Conservation (phyloP, 1,139 yeast species). For the Pichia terricola region DNA sequence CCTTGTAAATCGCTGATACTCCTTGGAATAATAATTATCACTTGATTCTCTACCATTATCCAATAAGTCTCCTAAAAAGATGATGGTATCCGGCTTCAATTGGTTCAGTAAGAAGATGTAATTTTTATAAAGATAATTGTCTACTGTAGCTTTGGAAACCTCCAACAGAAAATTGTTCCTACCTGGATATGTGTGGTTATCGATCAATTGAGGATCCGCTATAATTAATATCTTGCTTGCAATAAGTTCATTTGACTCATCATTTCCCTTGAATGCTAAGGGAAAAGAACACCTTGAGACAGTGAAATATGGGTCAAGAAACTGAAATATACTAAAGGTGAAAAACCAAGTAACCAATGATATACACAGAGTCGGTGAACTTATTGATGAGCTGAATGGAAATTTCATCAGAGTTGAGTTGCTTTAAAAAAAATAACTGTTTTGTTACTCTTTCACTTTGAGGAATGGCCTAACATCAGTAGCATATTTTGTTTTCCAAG, state of each 20-base stretch:
- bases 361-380: neutral
- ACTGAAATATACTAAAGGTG: conserved; percentile 4
- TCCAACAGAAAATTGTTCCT: conserved; percentile 29
- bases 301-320: conserved; percentile 10
- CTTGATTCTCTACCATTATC: conserved; percentile 42
- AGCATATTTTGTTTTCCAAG: too few species aligned
- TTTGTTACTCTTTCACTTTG: too few species aligned
- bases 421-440: too few species aligned
- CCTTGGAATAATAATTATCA: conserved; percentile 32
- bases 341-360: neutral
- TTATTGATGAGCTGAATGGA: neutral
- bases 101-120: conserved; percentile 31
- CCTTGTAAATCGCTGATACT: conserved; percentile 31
- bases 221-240: conserved; percentile 17
- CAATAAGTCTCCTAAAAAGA: conserved; percentile 45
- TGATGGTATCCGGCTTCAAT: conserved; percentile 35
- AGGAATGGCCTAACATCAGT: too few species aligned
- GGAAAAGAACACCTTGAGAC: conserved; percentile 11
- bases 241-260: neutral
- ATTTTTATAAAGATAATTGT: conserved; percentile 38
- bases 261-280: conserved; percentile 1
- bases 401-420: neutral
- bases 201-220: conserved; percentile 82
- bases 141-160: conserved; percentile 41
- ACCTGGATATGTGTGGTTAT: conserved; percentile 56